Evolutionary conservation across 202 grass and related monocot genomes (phyloP).

Genomic region (Cymbopogon flexuosus): DNA sequence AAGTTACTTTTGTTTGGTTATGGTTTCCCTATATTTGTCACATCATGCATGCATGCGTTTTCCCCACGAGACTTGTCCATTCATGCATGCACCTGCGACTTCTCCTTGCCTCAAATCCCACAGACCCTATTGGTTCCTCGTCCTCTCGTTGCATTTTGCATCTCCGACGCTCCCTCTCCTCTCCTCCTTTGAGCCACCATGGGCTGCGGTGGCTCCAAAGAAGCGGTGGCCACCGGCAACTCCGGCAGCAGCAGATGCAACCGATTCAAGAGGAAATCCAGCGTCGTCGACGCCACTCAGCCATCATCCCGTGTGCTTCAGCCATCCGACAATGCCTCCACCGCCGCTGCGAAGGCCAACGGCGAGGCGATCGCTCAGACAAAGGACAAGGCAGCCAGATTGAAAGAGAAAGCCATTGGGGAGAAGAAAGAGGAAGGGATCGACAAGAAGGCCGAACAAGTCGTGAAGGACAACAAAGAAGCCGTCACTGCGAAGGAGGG

Average conservation of each 20-base stretch:
- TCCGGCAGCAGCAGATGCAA: conserved; percentile 31
- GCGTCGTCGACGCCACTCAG: conserved; percentile 17
- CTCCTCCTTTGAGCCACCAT: conserved; percentile 39
- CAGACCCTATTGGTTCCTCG: not conserved
- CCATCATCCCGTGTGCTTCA: conserved; percentile 13
- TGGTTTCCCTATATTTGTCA: conserved; percentile 45
- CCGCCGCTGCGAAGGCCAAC: not conserved
- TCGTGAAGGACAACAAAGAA: conserved; percentile 1
- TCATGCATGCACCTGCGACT: conserved; percentile 15
- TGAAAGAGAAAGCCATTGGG: conserved; percentile 11
- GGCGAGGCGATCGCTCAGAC: not conserved
- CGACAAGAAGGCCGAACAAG: not conserved
- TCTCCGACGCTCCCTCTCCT: conserved; percentile 27
- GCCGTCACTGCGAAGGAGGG: not conserved
- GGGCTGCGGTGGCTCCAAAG: conserved; percentile 81
- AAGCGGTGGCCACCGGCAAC: conserved; percentile 55
- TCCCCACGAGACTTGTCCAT: not conserved
- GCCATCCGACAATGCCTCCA: not conserved
- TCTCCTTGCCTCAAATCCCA: conserved; percentile 14
- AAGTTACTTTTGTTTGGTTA: not conserved
- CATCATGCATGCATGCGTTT: conserved; percentile 1
- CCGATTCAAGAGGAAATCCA: conserved; percentile 61
- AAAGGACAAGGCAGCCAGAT: conserved; percentile 3
- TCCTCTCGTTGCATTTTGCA: conserved; percentile 5
- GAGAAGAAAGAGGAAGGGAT: conserved; percentile 9